These are phyloP conservation scores for Populus hybrid DNA, from an alignment of 441 rosid genomes.

Conservation along the genomic window DNA sequence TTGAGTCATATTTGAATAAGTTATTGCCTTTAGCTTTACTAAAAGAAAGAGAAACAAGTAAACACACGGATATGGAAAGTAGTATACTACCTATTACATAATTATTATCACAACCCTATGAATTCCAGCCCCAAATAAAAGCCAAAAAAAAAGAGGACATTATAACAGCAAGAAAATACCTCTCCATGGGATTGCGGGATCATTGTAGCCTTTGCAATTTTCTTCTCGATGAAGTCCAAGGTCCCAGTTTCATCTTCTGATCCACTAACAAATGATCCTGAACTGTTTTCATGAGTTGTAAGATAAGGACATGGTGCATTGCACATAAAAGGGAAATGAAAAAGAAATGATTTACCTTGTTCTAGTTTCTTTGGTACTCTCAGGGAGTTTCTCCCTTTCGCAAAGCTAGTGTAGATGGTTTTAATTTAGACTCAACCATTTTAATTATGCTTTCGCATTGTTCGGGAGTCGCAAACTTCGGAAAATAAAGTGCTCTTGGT, in stretches of 20 bases:
- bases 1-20: background rate
- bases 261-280: slow-evolving; percentile 74
- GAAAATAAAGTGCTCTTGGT: slow-evolving; percentile 84
- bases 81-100: slow-evolving; percentile 1
- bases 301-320: background rate
- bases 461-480: slow-evolving; percentile 66
- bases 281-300: slow-evolving; percentile 42
- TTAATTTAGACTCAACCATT: slow-evolving; percentile 53
- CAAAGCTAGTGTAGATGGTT: slow-evolving; percentile 73
- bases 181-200: slow-evolving; percentile 75
- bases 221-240: slow-evolving; percentile 59
- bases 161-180: slow-evolving; percentile 37
- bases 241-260: slow-evolving; percentile 70
- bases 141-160: background rate
- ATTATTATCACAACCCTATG: background rate
- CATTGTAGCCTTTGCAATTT: slow-evolving; percentile 78
- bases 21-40: background rate
- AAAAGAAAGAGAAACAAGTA: background rate
- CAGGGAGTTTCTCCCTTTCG: slow-evolving; percentile 78
- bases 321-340: background rate
- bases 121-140: background rate
- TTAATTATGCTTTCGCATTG: slow-evolving; percentile 59
- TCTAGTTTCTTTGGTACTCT: slow-evolving; percentile 76
- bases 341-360: slow-evolving; percentile 53
- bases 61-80: background rate